Base-by-base conservation (phyloP, 345 rosid genomes). In the Salix exigua region DNA sequence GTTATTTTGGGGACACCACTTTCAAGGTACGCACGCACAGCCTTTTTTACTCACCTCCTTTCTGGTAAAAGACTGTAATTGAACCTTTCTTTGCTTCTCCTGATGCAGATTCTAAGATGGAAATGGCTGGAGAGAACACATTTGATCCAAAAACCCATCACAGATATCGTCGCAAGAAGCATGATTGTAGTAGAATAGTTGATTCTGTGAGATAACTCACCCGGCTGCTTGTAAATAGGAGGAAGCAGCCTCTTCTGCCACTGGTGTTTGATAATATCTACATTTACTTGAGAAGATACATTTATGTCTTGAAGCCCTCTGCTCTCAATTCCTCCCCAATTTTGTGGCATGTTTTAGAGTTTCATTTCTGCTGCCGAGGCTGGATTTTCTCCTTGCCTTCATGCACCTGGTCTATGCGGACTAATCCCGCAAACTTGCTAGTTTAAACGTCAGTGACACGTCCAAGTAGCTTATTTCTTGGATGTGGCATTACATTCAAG, bases 101-200 rank as follows among this genome's bases (percentile, higher is more conserved):
- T 86, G 91, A 81, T 84, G 44, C 82, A 76, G 88, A 86, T 82
- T 85, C 96, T 66, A 89, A 84, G 81, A 79, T 87, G 92, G 94
- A 85, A 84, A 82, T 87, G 85, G 88, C 90, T 46, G 96, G 96
- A 67, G 87, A 88, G 83, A 91, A 88, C 80, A 84, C 86, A n/a
- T 91, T 93, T 6, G 95, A 93, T 76, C 89, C 86, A 77, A 96
- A 92, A 80, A 73, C 82, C n/a, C 98, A 91, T 63, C 83, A 91
- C 82, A 86, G 98, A 83, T 88, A 91, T 74, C 92, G 97, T 4
- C 88, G 94, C 35, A 93, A 93, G 93, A 92, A 94, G 83, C 89
- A 93, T 62, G 98, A 96, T 70, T 89, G 76, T 72, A 89, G 76
- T 73, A 89, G 91, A 83, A 88, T 89, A 91, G 82, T 86, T n/a